Evolutionary conservation across 2,329 filamentous ascomycete species (phyloP).

Genomic region (Penicillium glabrum): DNA sequence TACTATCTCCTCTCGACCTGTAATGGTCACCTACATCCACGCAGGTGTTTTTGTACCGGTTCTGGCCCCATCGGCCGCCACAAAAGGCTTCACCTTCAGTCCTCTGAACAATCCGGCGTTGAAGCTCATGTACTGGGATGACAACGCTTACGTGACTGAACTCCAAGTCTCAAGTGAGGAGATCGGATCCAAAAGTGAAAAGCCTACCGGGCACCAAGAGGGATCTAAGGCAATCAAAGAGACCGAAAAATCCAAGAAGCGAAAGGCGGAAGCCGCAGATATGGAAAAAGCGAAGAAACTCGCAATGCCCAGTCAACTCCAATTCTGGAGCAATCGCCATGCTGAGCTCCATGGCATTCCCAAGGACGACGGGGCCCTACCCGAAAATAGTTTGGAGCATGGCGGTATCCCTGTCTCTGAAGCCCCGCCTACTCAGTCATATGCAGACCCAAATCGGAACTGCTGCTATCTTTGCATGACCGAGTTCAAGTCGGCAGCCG

Average conservation of each 20-base stretch:
- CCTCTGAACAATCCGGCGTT: conserved; percentile 68
- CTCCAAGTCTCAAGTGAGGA: conserved; percentile 56
- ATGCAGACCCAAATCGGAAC: conserved; percentile 57
- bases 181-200: conserved; percentile 22
- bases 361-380: conserved; percentile 26
- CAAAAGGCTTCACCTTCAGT: conserved; percentile 66
- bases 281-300: conserved; percentile 43
- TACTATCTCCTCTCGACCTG: conserved; percentile 72
- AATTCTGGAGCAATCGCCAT: conserved; percentile 71
- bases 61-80: conserved; percentile 58
- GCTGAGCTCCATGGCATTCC: conserved; percentile 62
- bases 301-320: conserved; percentile 63
- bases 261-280: conserved; percentile 45
- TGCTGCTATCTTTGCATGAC: conserved; percentile 64
- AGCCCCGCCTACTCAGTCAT: conserved; percentile 54
- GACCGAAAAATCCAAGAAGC: conserved; percentile 47
- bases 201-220: conserved; percentile 4
- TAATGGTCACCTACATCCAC: conserved; percentile 73
- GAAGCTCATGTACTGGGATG: conserved; percentile 74
- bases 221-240: conserved; percentile 30
- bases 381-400: conserved; percentile 23
- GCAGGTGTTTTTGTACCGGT: conserved; percentile 82
- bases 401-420: conserved; percentile 22
- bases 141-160: conserved; percentile 69
- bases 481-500: conserved; percentile 55